Conservation (phyloP, 202 grass and related monocot genomes). For the Bolboschoenoplectus hybrid region DNA sequence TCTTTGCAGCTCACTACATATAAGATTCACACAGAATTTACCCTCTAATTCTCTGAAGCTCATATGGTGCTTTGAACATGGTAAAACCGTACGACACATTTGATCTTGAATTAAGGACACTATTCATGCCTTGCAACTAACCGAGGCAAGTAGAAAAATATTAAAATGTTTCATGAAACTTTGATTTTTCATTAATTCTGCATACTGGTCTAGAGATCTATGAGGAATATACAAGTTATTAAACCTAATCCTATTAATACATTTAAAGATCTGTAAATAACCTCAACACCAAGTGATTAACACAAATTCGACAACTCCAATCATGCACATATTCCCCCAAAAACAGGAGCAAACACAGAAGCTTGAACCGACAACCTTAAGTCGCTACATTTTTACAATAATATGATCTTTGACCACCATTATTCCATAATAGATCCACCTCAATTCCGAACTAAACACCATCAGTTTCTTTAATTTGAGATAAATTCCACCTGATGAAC, state of each 20-base stretch:
- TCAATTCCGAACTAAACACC: neutral
- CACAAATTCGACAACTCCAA: neutral
- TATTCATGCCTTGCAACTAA: neutral
- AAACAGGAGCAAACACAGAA: neutral
- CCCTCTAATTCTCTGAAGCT: neutral
- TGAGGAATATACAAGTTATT: neutral
- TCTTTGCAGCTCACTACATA: neutral
- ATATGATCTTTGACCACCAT: neutral
- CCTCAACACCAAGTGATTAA: too few relatives aligned
- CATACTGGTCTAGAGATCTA: neutral
- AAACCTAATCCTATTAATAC: neutral
- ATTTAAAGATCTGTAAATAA: too few relatives aligned
- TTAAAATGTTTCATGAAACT: neutral
- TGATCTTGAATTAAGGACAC: constrained; percentile 16
- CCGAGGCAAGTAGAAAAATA: neutral
- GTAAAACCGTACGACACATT: neutral
- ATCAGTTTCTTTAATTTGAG: neutral
- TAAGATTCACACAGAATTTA: neutral
- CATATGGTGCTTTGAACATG: neutral
- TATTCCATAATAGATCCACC: neutral
- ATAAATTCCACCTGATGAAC: too few relatives aligned
- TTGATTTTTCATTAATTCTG: neutral
- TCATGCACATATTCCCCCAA: neutral
- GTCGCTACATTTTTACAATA: neutral
- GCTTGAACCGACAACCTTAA: neutral